phyloP scores from a whole-genome alignment of 345 rosid species.

The Mercurialis annua region DNA sequence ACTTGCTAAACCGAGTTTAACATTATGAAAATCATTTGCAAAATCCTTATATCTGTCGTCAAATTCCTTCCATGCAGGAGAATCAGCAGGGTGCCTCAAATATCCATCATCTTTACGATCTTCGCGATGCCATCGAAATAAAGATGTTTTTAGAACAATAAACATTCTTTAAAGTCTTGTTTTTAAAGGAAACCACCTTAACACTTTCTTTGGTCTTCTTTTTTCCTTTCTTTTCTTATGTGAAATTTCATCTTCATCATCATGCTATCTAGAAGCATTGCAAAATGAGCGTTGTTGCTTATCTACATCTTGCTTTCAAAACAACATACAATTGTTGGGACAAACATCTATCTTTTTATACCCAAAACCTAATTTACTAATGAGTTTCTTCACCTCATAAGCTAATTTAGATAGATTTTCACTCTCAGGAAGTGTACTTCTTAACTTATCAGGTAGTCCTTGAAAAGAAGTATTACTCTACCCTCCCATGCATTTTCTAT shows the following conservation, averaged over 20 bases:
- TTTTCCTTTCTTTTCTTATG: not conserved
- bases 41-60: not conserved
- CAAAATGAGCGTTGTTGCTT: not conserved
- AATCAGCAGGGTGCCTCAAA: slow-evolving; percentile 6
- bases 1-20: not conserved
- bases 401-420: not conserved
- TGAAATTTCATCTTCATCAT: not conserved
- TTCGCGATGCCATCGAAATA: not conserved
- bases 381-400: slow-evolving; percentile 5
- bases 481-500: not conserved
- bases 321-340: not conserved
- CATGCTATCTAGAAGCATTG: not conserved
- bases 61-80: not conserved
- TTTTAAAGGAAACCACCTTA: slow-evolving; percentile 8
- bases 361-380: not conserved
- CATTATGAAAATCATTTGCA: not conserved
- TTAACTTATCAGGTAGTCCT: not conserved
- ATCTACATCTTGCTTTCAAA: not conserved
- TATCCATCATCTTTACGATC: not conserved
- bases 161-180: slow-evolving; percentile 8
- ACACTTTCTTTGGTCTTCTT: not conserved
- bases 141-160: slow-evolving; percentile 1
- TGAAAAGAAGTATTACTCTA: slow-evolving; percentile 5
- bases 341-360: slow-evolving; percentile 10
- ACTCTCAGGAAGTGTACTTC: not conserved